phyloP scores from a whole-genome alignment of 495 filamentous ascomycete species.

The Trichoderma asperelloides region DNA sequence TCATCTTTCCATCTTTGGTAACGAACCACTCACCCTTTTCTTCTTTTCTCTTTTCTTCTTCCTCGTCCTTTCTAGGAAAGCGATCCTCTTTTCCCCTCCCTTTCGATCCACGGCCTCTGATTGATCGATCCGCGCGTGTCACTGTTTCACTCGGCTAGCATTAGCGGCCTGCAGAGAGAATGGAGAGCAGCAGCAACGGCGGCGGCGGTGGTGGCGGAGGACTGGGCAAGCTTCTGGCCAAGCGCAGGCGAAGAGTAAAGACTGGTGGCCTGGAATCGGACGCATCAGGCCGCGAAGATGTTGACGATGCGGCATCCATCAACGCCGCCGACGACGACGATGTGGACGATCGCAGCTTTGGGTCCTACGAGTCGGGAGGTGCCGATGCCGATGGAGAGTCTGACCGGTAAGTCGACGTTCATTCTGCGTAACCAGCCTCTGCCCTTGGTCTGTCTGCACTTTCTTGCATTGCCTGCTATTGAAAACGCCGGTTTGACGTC shows the following conservation, averaged over 20 bases:
- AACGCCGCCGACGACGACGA: conserved; percentile 19
- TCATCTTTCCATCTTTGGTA: not conserved
- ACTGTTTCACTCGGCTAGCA: not conserved
- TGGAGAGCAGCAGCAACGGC: not conserved
- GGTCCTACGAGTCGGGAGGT: conserved; percentile 19
- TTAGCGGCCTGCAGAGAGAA: not conserved
- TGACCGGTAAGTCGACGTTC: conserved; percentile 17
- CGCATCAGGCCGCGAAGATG: conserved; percentile 1
- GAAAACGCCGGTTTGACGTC: not conserved
- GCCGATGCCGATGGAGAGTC: conserved; percentile 5
- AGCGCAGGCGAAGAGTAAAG: conserved; percentile 35
- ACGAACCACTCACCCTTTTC: not conserved
- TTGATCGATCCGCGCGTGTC: not conserved
- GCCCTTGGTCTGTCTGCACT: not conserved
- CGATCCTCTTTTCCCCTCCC: not conserved
- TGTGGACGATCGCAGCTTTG: conserved; percentile 13
- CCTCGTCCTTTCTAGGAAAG: not conserved
- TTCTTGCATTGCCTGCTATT: not conserved
- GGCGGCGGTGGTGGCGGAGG: conserved; percentile 23
- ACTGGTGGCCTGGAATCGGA: conserved; percentile 24
- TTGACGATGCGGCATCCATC: conserved; percentile 19
- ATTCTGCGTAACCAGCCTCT: not conserved
- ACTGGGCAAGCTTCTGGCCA: conserved; percentile 41
- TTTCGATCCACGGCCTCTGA: not conserved
- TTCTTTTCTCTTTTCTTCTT: not conserved